Percentiles rank a stretch among this genome's conserved stretches.
These are phyloP conservation scores for Dalbergia cultrata DNA, from an alignment of 306 rosid genomes.

Conservation along the genomic window DNA sequence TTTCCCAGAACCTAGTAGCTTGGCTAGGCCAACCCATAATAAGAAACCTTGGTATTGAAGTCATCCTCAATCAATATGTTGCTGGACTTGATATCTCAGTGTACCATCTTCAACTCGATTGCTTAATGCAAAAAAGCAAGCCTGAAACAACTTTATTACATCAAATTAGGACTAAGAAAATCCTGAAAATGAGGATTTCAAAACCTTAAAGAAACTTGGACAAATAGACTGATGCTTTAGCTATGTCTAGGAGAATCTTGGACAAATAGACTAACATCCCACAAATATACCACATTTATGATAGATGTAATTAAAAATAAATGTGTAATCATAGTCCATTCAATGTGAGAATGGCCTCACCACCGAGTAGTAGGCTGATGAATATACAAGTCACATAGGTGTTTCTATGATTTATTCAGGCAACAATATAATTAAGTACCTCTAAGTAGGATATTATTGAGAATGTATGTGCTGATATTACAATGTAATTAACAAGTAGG, in stretches of 20 bases:
- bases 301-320: not conserved
- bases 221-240: conserved; percentile 73
- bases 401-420: not conserved
- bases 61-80: conserved; percentile 81
- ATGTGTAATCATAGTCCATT: not conserved
- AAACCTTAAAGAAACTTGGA: conserved; percentile 15
- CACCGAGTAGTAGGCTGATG: conserved; percentile 1
- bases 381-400: not conserved
- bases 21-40: conserved; percentile 91
- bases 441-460: not conserved
- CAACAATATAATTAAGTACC: conserved; percentile 10
- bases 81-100: conserved; percentile 87
- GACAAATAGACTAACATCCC: conserved; percentile 81
- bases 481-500: conserved; percentile 13
- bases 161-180: conserved; percentile 39
- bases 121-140: conserved; percentile 88
- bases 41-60: conserved; percentile 84
- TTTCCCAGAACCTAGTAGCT: conserved; percentile 80
- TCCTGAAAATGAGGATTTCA: not conserved
- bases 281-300: conserved; percentile 35
- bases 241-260: conserved; percentile 82
- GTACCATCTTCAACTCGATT: conserved; percentile 83
- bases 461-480: not conserved
- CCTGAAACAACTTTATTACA: conserved; percentile 54
- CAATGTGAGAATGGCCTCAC: not conserved